These are phyloP conservation scores for Aspergillus cavernicola DNA, from an alignment of 495 filamentous ascomycete genomes.

Conservation along the genomic window DNA sequence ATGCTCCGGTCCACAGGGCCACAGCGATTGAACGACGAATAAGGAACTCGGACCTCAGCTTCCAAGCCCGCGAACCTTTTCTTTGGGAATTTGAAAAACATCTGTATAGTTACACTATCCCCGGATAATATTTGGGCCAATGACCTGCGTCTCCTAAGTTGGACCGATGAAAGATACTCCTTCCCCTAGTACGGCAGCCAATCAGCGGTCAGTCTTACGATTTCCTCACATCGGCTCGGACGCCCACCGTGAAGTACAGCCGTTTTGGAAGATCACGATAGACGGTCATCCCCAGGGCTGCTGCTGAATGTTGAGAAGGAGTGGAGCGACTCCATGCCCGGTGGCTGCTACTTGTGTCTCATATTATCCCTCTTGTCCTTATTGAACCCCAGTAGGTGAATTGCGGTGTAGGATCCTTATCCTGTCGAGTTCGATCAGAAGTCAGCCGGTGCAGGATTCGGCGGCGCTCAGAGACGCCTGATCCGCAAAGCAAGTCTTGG, in stretches of 20 bases:
- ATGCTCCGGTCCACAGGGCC: background rate
- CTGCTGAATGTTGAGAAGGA: background rate
- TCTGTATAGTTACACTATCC: slow-evolving; percentile 1
- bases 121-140: slow-evolving; percentile 2
- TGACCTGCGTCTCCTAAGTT: background rate
- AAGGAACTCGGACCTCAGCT: background rate
- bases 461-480: background rate
- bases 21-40: slow-evolving; percentile 1
- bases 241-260: background rate
- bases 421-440: background rate
- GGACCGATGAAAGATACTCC: slow-evolving; percentile 7
- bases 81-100: slow-evolving; percentile 1
- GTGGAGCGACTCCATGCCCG: background rate
- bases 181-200: slow-evolving; percentile 1
- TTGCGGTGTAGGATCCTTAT: slow-evolving; percentile 1
- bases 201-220: slow-evolving; percentile 6
- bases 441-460: background rate
- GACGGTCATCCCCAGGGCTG: background rate
- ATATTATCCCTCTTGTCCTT: background rate
- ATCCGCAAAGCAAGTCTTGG: background rate
- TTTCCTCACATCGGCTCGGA: background rate
- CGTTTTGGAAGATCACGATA: slow-evolving; percentile 3
- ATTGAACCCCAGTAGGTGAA: background rate
- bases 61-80: slow-evolving; percentile 5
- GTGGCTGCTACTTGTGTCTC: background rate